These are phyloP conservation scores for Aspergillus asperescens DNA, from an alignment of 495 filamentous ascomycete genomes.

Conservation along the genomic window DNA sequence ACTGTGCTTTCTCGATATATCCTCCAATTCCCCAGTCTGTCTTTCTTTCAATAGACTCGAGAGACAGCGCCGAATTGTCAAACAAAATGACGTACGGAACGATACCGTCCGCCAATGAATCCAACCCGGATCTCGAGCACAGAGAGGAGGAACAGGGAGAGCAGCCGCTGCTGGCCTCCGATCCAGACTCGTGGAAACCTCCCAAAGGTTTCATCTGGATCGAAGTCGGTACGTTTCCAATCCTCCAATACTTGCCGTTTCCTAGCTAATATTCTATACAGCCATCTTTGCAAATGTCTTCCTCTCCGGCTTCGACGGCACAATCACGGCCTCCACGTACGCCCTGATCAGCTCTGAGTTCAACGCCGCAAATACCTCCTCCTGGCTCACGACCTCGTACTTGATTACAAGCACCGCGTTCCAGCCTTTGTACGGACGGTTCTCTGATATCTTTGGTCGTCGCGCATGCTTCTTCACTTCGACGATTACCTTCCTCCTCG, in stretches of 20 bases:
- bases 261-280: constrained; percentile 1
- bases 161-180: constrained; percentile 37
- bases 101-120: neutral
- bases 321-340: constrained; percentile 61
- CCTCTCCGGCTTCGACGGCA: constrained; percentile 60
- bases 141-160: constrained; percentile 17
- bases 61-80: neutral
- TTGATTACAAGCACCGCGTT: constrained; percentile 57
- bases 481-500: constrained; percentile 41
- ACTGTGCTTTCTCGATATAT: neutral
- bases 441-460: constrained; percentile 43
- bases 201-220: constrained; percentile 43
- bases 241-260: neutral
- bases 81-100: constrained; percentile 1
- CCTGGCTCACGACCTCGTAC: constrained; percentile 64
- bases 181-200: constrained; percentile 30
- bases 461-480: constrained; percentile 39
- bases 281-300: constrained; percentile 64
- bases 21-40: neutral
- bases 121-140: neutral
- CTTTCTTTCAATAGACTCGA: neutral
- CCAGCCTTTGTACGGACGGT: constrained; percentile 49
- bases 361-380: constrained; percentile 54
- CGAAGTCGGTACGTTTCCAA: constrained; percentile 33
- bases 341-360: constrained; percentile 66